Percentiles rank a stretch among this genome's conserved stretches.
These are phyloP conservation scores for Mycosphaerella sp. DNA, from an alignment of 2,329 filamentous ascomycete species.

Conservation along the genomic window DNA sequence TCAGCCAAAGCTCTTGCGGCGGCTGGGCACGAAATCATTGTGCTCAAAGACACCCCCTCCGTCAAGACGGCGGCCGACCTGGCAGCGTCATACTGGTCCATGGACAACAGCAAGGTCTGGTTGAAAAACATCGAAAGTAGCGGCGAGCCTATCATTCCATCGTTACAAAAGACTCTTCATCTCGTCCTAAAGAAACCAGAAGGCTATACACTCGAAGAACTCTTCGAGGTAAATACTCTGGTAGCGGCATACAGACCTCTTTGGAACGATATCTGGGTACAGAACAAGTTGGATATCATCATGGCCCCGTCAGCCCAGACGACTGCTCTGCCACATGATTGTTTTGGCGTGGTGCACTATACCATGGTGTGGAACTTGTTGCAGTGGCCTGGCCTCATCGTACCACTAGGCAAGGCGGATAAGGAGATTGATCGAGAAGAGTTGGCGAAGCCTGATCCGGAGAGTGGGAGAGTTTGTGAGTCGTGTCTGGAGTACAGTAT, in stretches of 20 bases:
- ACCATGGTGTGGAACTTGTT: slow-evolving; percentile 45
- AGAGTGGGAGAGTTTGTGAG: not conserved
- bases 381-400: slow-evolving; percentile 11
- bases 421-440: slow-evolving; percentile 10
- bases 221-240: slow-evolving; percentile 40
- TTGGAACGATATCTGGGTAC: slow-evolving; percentile 41
- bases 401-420: slow-evolving; percentile 14
- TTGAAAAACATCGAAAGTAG: slow-evolving; percentile 32
- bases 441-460: slow-evolving; percentile 5
- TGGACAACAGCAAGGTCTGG: slow-evolving; percentile 35
- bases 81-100: slow-evolving; percentile 39
- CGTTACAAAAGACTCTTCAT: slow-evolving; percentile 31
- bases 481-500: not conserved
- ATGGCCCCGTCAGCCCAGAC: slow-evolving; percentile 46
- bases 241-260: slow-evolving; percentile 32
- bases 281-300: slow-evolving; percentile 46
- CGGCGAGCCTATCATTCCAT: slow-evolving; percentile 43
- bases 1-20: slow-evolving; percentile 37
- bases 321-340: slow-evolving; percentile 49
- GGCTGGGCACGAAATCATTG: slow-evolving; percentile 43
- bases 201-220: slow-evolving; percentile 35
- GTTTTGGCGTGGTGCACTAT: slow-evolving; percentile 42
- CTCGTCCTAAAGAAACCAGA: slow-evolving; percentile 32
- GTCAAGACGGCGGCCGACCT: slow-evolving; percentile 34
- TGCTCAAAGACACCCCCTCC: slow-evolving; percentile 29